Percentiles rank a stretch among this genome's conserved stretches.
phyloP scores from a whole-genome alignment of 1,284 basidiomycete genomes.

The Kalmanozyma brasiliensis region DNA sequence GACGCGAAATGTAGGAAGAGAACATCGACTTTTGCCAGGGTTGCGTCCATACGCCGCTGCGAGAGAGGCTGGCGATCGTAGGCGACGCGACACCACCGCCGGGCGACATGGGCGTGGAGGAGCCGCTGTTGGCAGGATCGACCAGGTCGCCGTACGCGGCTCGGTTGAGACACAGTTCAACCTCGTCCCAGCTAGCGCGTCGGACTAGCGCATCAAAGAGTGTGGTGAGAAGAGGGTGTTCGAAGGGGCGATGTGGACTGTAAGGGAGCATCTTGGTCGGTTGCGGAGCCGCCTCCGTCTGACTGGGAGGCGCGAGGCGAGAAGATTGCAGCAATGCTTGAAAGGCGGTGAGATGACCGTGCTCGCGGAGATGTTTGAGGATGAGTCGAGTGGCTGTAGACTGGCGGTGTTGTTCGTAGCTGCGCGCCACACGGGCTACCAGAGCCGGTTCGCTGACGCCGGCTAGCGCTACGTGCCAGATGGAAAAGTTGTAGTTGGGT shows the following conservation, averaged over 20 bases:
- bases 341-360: slow-evolving; percentile 77
- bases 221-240: slow-evolving; percentile 78
- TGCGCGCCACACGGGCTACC: slow-evolving; percentile 40
- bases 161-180: slow-evolving; percentile 70
- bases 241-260: slow-evolving; percentile 68
- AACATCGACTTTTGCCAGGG: slow-evolving; percentile 54
- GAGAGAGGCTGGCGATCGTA: slow-evolving; percentile 28
- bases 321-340: slow-evolving; percentile 50
- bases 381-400: slow-evolving; percentile 59
- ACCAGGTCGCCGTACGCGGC: slow-evolving; percentile 48
- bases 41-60: slow-evolving; percentile 37
- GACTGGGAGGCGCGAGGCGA: slow-evolving; percentile 23
- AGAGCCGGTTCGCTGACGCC: slow-evolving; percentile 54
- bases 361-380: slow-evolving; percentile 81
- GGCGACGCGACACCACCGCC: slow-evolving; percentile 17
- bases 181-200: slow-evolving; percentile 74
- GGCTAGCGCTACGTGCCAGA: slow-evolving; percentile 67
- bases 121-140: slow-evolving; percentile 21
- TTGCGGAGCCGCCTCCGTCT: background rate
- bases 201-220: slow-evolving; percentile 77
- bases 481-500: slow-evolving; percentile 67
- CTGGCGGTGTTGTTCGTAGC: slow-evolving; percentile 59
- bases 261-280: slow-evolving; percentile 25
- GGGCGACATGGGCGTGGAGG: slow-evolving; percentile 34
- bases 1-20: slow-evolving; percentile 50